These are phyloP conservation scores for Volutella citrinella DNA, from an alignment of 2,329 filamentous ascomycete genomes.

Conservation along the genomic window DNA sequence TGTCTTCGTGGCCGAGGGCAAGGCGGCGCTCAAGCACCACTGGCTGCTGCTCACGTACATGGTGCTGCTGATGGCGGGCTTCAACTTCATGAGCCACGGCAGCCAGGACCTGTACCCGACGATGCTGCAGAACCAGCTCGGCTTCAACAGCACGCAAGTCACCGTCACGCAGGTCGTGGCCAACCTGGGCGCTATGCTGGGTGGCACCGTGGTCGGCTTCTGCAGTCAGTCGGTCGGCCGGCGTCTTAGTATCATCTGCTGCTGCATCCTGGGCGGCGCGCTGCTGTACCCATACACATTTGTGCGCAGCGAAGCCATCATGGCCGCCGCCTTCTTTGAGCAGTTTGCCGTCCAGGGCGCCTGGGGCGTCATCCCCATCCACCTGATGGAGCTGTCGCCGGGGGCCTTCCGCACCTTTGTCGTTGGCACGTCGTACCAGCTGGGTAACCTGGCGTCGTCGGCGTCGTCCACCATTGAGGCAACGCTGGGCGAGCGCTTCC, in stretches of 20 bases:
- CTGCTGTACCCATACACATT: slow-evolving; percentile 84
- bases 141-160: slow-evolving; percentile 51
- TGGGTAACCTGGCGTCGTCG: slow-evolving; percentile 70
- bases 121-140: slow-evolving; percentile 55
- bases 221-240: slow-evolving; percentile 67
- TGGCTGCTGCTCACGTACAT: slow-evolving; percentile 80
- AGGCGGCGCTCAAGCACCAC: slow-evolving; percentile 73
- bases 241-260: slow-evolving; percentile 64
- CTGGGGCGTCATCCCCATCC: slow-evolving; percentile 74
- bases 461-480: slow-evolving; percentile 74
- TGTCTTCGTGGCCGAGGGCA: slow-evolving; percentile 72
- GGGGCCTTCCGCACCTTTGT: slow-evolving; percentile 72
- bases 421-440: slow-evolving; percentile 71
- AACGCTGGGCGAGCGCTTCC: slow-evolving; percentile 71
- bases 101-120: slow-evolving; percentile 63
- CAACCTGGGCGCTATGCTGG: slow-evolving; percentile 67
- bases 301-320: slow-evolving; percentile 57
- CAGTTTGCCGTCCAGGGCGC: slow-evolving; percentile 77
- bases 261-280: slow-evolving; percentile 65
- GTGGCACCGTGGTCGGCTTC: slow-evolving; percentile 67
- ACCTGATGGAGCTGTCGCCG: slow-evolving; percentile 74
- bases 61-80: slow-evolving; percentile 83
- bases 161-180: slow-evolving; percentile 71
- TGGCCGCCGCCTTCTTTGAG: slow-evolving; percentile 80
- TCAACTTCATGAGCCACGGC: slow-evolving; percentile 89